Conservation (phyloP, 73 alveolate species). For the Urostyla sp. region DNA sequence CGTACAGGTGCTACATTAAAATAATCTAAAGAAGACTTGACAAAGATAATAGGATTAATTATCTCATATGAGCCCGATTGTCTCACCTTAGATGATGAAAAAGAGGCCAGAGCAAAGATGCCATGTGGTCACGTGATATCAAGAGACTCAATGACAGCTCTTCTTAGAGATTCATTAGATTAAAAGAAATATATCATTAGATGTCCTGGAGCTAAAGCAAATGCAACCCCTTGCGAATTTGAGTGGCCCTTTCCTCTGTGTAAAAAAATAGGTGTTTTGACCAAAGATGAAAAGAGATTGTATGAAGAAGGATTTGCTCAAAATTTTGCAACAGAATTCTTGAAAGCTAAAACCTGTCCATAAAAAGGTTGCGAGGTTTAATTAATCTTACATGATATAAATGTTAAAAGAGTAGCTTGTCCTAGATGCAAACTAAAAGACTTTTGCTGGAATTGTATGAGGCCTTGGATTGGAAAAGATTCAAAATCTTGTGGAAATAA, state of each 20-base stretch:
- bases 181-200: constrained; percentile 16
- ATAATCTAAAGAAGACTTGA: constrained; percentile 36
- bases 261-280: constrained; percentile 34
- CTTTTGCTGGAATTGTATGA: constrained; percentile 44
- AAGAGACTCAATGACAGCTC: constrained; percentile 32
- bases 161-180: constrained; percentile 15
- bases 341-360: constrained; percentile 13
- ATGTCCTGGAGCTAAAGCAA: constrained; percentile 25
- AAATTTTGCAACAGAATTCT: constrained; percentile 7
- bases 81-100: not conserved
- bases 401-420: constrained; percentile 28
- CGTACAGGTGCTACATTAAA: constrained; percentile 6
- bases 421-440: not conserved
- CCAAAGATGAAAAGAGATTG: constrained; percentile 15
- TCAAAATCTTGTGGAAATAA: constrained; percentile 12
- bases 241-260: constrained; percentile 49
- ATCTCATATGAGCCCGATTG: constrained; percentile 44
- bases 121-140: constrained; percentile 62
- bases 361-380: not conserved
- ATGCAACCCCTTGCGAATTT: constrained; percentile 1
- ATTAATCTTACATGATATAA: not conserved
- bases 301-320: constrained; percentile 31
- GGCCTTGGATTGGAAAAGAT: constrained; percentile 11
- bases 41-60: constrained; percentile 21
- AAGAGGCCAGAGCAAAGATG: constrained; percentile 55